Evolutionary conservation across 495 filamentous ascomycete genomes (phyloP).

Genomic region (Neurospora sp.): DNA sequence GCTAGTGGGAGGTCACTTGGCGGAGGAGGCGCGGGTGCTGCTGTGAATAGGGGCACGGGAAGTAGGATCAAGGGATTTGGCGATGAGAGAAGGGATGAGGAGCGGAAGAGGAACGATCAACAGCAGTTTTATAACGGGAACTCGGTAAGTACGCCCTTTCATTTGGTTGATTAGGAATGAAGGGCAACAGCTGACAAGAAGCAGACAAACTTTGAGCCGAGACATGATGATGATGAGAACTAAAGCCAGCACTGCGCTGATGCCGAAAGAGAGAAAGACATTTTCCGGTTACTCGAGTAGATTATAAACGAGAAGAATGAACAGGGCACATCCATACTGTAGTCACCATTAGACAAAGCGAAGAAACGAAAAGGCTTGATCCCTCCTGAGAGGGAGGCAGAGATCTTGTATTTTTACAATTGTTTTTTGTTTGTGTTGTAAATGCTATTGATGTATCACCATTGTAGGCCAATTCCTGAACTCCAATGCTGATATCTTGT

Average conservation of each 20-base stretch:
- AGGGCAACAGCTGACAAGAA: constrained; percentile 3
- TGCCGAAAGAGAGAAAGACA: background rate
- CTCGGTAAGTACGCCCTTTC: constrained; percentile 47
- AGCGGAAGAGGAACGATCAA: constrained; percentile 37
- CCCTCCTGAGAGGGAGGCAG: background rate
- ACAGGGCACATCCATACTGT: too few relatives aligned
- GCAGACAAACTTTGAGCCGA: constrained; percentile 68
- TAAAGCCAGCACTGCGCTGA: background rate
- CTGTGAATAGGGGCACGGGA: background rate
- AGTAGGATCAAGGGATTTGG: constrained; percentile 18
- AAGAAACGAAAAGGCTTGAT: background rate
- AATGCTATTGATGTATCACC: background rate
- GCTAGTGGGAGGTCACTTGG: background rate
- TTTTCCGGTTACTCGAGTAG: background rate
- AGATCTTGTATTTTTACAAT: background rate
- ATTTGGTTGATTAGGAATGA: background rate
- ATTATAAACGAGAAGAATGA: background rate
- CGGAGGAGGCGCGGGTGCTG: background rate
- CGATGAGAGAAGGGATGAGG: constrained; percentile 7
- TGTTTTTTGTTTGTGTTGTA: background rate
- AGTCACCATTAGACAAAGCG: background rate
- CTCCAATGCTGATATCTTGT: background rate
- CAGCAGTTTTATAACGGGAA: constrained; percentile 88
- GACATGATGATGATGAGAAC: constrained; percentile 46
- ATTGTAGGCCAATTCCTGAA: background rate